phyloP scores from a whole-genome alignment of 305 asterid genomes.

The Andrographis paniculata region DNA sequence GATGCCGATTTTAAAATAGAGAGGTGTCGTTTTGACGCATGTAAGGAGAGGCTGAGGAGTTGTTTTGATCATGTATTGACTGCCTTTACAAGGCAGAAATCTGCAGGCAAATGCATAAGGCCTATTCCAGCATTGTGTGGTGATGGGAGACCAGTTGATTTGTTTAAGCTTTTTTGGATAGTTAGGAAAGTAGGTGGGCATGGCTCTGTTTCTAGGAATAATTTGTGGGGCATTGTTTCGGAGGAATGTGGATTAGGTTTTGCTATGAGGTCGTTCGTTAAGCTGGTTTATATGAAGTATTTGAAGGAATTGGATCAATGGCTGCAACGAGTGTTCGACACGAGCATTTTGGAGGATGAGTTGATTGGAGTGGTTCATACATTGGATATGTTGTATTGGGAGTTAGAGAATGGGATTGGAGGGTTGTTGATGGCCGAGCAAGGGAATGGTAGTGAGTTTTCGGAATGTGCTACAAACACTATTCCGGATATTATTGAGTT shows the following conservation, averaged over 20 bases:
- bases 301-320: conserved; percentile 54
- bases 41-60: conserved; percentile 43
- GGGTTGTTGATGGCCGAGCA: conserved; percentile 7
- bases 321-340: conserved; percentile 27
- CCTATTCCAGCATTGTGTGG: conserved; percentile 48
- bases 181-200: conserved; percentile 58
- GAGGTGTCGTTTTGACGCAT: conserved; percentile 33
- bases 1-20: conserved; percentile 28
- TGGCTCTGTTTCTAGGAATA: conserved; percentile 25
- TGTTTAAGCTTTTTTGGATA: conserved; percentile 59
- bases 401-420: conserved; percentile 27
- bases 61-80: conserved; percentile 49
- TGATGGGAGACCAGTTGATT: conserved; percentile 41
- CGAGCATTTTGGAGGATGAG: conserved; percentile 21
- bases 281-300: conserved; percentile 48
- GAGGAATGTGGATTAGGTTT: conserved; percentile 46
- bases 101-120: conserved; percentile 26
- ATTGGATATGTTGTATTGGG: conserved; percentile 38
- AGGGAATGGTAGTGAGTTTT: conserved; percentile 8
- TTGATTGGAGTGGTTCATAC: conserved; percentile 25
- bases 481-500: conserved; percentile 10
- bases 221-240: conserved; percentile 51
- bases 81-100: conserved; percentile 32
- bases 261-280: conserved; percentile 26
- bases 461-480: conserved; percentile 13